Evolutionary conservation across 371 early-diverging fungal genomes (phyloP), one percentile per base, ranked within the genome.

Genomic region (Rhizopus sp.): DNA sequence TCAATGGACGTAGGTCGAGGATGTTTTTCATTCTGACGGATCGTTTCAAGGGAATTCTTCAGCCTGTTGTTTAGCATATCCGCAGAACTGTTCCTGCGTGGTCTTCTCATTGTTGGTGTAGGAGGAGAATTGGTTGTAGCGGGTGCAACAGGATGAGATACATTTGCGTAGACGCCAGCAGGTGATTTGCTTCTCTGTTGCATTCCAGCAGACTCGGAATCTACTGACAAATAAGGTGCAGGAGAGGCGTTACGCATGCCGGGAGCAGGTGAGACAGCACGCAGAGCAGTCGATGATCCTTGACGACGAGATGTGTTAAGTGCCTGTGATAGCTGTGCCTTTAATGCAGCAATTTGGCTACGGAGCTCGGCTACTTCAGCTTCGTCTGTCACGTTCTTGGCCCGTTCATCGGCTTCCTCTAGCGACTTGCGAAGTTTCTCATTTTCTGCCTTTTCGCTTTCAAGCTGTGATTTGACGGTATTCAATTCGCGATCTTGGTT

Each of bases 401-500:
- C 64, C 34, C 63, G 58, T 39, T 75, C 70, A n/a, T 68, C 55
- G 2, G 78, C 75, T 37, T 72, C 70, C 33, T 70, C 70, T 12
- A 77, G 31, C 39, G 70, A 46, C 30, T 73, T 75, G 13, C 86
- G 78, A 30, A 95, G 72, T 37, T 70, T 74, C 23, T 81, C 80
- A 10, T 87, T 87, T 59, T 90, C 90, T 17, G 88, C 83, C 57
- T 87, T 84, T 61, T 82, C 77, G 56, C 79, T 70, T 23, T 72
- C 69, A 15, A 90, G 64, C 57, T 89, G 85, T 9, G 68, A 78
- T 12, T 81, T 81, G 42, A 90, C 77, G 23, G 73, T 64, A 31
- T 75, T 68, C 23, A 91, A 74, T 48, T 88, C 83, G 5, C 77
- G 79, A n/a, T 90, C 90, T 52, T 88, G 79, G 34, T 75, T 66